phyloP scores from a whole-genome alignment of 371 early-diverging fungal genomes.

The Mucor indicus region DNA sequence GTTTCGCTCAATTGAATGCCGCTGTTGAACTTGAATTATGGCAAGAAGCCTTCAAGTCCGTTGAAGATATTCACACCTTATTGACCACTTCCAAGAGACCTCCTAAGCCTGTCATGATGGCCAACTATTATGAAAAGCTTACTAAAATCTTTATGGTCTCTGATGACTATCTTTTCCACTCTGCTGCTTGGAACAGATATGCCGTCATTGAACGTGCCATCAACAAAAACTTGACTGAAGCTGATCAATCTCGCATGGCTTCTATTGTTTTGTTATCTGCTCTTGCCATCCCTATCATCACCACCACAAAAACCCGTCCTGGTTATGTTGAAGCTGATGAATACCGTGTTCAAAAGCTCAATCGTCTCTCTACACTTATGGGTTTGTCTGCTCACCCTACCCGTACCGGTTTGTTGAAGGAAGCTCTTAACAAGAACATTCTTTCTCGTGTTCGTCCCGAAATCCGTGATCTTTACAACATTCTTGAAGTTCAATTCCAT shows the following conservation, averaged over 20 bases:
- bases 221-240: conserved; percentile 67
- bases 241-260: conserved; percentile 81
- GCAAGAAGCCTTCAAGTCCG: conserved; percentile 97
- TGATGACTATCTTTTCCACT: conserved; percentile 96
- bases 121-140: conserved; percentile 96
- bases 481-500: conserved; percentile 96
- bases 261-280: conserved; percentile 90
- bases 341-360: conserved; percentile 78
- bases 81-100: conserved; percentile 88
- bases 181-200: conserved; percentile 95
- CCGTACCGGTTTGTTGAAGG: conserved; percentile 86
- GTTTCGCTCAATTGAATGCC: conserved; percentile 92
- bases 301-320: conserved; percentile 74
- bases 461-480: conserved; percentile 88
- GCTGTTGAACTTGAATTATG: conserved; percentile 96
- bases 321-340: conserved; percentile 75
- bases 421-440: conserved; percentile 83
- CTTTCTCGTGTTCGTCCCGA: conserved; percentile 86
- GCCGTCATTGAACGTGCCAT: conserved; percentile 78
- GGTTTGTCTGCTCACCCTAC: conserved; percentile 84
- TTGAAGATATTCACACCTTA: conserved; percentile 96
- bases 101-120: conserved; percentile 92
- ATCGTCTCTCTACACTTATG: conserved; percentile 84
- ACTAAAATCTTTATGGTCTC: conserved; percentile 94
- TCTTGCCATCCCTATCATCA: conserved; percentile 86